A percentile compares a stretch with the other conserved stretches of the same genome.
These are phyloP conservation scores for Candida wancherniae DNA, from an alignment of 805 yeast species.

Conservation along the genomic window DNA sequence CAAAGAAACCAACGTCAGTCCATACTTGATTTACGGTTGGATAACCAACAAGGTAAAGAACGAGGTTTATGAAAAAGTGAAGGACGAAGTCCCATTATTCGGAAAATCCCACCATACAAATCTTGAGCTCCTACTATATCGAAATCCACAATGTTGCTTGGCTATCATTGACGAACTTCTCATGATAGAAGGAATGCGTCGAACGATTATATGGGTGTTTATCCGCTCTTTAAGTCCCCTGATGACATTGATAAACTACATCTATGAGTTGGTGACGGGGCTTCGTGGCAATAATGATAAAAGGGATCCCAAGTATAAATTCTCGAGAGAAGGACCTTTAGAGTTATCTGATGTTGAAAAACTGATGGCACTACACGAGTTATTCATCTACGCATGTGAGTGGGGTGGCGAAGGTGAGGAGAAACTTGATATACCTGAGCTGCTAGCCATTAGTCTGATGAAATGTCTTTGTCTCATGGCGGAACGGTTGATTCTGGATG, in stretches of 20 bases:
- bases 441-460: slow-evolving; percentile 38
- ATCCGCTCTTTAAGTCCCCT: slow-evolving; percentile 55
- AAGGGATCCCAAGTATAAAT: slow-evolving; percentile 27
- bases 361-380: slow-evolving; percentile 67
- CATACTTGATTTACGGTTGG: slow-evolving; percentile 48
- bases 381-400: slow-evolving; percentile 47
- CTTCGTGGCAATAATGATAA: slow-evolving; percentile 43
- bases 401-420: slow-evolving; percentile 29
- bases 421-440: slow-evolving; percentile 8
- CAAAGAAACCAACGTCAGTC: slow-evolving; percentile 31
- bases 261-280: slow-evolving; percentile 56
- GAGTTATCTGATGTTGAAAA: slow-evolving; percentile 54
- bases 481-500: slow-evolving; percentile 43
- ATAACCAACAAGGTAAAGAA: slow-evolving; percentile 35
- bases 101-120: slow-evolving; percentile 32
- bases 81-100: slow-evolving; percentile 24
- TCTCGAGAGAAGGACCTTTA: slow-evolving; percentile 56
- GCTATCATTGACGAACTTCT: slow-evolving; percentile 64
- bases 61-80: slow-evolving; percentile 20
- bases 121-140: slow-evolving; percentile 49
- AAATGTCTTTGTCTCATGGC: slow-evolving; percentile 61
- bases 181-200: slow-evolving; percentile 61
- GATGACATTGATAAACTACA: slow-evolving; percentile 54
- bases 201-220: slow-evolving; percentile 62
- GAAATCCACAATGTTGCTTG: slow-evolving; percentile 50